phyloP scores from a whole-genome alignment of 2,329 filamentous ascomycete species.

The Pyricularia sp. region DNA sequence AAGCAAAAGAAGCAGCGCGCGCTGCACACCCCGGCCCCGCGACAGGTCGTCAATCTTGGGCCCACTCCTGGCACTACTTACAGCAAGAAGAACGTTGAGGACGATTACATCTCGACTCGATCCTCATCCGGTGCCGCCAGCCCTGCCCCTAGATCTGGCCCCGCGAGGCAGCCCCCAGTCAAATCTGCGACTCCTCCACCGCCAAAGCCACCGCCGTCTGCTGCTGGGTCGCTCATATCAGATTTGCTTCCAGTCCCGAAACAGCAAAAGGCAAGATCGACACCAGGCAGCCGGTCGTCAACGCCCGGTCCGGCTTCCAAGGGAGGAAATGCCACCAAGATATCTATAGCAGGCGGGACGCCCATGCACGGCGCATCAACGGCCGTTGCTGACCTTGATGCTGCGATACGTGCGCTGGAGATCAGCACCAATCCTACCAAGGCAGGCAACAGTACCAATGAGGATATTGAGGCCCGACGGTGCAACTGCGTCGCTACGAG shows the following conservation, averaged over 20 bases:
- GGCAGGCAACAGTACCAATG: constrained; percentile 19
- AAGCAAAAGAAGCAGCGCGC: constrained; percentile 44
- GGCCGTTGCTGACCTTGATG: constrained; percentile 60
- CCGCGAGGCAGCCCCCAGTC: constrained; percentile 28
- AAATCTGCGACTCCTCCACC: constrained; percentile 38
- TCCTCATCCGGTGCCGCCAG: constrained; percentile 26
- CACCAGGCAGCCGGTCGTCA: constrained; percentile 33
- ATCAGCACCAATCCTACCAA: constrained; percentile 81
- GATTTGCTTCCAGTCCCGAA: constrained; percentile 49
- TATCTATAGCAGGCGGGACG: constrained; percentile 65
- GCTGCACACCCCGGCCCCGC: constrained; percentile 54
- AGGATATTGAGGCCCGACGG: constrained; percentile 48
- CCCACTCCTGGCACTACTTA: constrained; percentile 60
- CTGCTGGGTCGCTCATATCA: constrained; percentile 71
- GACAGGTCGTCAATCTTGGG: constrained; percentile 54
- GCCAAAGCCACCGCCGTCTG: constrained; percentile 52
- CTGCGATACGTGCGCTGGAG: constrained; percentile 82
- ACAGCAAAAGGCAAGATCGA: constrained; percentile 44
- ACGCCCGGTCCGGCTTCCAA: constrained; percentile 40
- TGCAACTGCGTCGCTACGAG: constrained; percentile 85
- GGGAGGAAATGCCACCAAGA: constrained; percentile 32
- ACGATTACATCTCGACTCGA: constrained; percentile 60
- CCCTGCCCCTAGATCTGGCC: constrained; percentile 26
- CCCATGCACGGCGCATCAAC: constrained; percentile 77
- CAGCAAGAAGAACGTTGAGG: constrained; percentile 59